Evolutionary conservation across 164 flowering plant genomes (phyloP).

Genomic region (Echeveria elegans): DNA sequence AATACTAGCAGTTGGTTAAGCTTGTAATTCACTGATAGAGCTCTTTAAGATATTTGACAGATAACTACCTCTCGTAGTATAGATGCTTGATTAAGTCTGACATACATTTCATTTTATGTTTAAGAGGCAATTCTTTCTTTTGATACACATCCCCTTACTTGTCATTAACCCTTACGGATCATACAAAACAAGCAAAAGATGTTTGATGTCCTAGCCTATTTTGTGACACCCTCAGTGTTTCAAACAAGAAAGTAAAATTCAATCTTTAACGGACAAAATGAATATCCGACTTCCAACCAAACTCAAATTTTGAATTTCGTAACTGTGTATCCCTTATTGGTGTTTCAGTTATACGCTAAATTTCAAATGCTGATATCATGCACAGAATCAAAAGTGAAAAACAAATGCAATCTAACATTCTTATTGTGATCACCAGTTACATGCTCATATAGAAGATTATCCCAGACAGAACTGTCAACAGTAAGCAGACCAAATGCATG

Average conservation of each 20-base stretch:
- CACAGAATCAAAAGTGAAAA: not conserved
- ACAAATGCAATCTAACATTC: not conserved
- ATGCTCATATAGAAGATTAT: not conserved
- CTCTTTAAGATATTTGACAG: too few relatives aligned
- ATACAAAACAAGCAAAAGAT: too few relatives aligned
- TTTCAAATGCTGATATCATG: not conserved
- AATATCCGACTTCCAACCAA: not conserved
- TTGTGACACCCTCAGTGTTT: too few relatives aligned
- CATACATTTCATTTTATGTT: too few relatives aligned
- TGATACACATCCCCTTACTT: too few relatives aligned
- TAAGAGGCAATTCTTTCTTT: too few relatives aligned
- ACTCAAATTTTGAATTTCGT: not conserved
- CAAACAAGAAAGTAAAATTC: too few relatives aligned
- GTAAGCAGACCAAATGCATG: not conserved
- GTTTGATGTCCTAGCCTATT: too few relatives aligned
- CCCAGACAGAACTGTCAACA: not conserved
- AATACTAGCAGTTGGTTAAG: not conserved
- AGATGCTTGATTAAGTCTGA: too few relatives aligned
- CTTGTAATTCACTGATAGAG: too few relatives aligned
- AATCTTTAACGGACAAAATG: not conserved
- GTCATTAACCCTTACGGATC: not conserved
- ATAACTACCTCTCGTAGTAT: too few relatives aligned
- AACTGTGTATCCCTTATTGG: not conserved
- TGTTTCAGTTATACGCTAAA: not conserved
- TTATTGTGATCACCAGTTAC: not conserved